phyloP scores from a whole-genome alignment of 2,329 filamentous ascomycete species.

The Fusarium zealandicum region DNA sequence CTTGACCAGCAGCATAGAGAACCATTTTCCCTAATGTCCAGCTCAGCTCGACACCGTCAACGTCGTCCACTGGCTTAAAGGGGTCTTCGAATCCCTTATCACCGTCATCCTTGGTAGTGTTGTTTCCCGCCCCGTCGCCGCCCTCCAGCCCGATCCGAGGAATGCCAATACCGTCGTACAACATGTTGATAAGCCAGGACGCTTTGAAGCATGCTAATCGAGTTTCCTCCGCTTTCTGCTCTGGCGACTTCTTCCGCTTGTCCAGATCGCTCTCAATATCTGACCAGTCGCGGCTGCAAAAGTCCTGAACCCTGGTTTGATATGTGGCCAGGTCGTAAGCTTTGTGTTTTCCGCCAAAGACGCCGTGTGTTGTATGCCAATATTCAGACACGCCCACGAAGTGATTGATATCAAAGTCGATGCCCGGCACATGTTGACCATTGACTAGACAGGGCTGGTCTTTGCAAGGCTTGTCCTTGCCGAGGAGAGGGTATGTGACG shows the following conservation, averaged over 20 bases:
- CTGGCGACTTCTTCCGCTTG: constrained; percentile 73
- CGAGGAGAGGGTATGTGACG: constrained; percentile 83
- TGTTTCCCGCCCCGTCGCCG: constrained; percentile 64
- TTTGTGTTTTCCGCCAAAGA: constrained; percentile 82
- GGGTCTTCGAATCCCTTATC: constrained; percentile 78
- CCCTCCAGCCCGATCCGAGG: constrained; percentile 83
- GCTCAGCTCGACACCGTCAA: constrained; percentile 89
- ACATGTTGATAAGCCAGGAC: constrained; percentile 94
- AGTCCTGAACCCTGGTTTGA: constrained; percentile 82
- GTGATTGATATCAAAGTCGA: constrained; percentile 97
- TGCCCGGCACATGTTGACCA: constrained; percentile 89
- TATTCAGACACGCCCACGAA: constrained; percentile 98
- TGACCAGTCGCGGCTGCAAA: constrained; percentile 85
- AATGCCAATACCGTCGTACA: constrained; percentile 95
- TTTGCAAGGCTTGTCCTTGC: constrained; percentile 85
- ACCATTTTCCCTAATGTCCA: constrained; percentile 98
- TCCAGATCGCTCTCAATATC: constrained; percentile 73
- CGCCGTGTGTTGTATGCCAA: constrained; percentile 97
- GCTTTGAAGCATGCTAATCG: constrained; percentile 96
- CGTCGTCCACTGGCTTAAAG: constrained; percentile 93
- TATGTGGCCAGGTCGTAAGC: constrained; percentile 92
- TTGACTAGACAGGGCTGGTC: constrained; percentile 89
- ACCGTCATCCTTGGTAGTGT: constrained; percentile 75
- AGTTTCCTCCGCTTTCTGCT: constrained; percentile 79
- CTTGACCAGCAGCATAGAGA: constrained; percentile 88